These are phyloP conservation scores for Fistulina hepatica DNA, from an alignment of 1,284 basidiomycete genomes.

Conservation along the genomic window DNA sequence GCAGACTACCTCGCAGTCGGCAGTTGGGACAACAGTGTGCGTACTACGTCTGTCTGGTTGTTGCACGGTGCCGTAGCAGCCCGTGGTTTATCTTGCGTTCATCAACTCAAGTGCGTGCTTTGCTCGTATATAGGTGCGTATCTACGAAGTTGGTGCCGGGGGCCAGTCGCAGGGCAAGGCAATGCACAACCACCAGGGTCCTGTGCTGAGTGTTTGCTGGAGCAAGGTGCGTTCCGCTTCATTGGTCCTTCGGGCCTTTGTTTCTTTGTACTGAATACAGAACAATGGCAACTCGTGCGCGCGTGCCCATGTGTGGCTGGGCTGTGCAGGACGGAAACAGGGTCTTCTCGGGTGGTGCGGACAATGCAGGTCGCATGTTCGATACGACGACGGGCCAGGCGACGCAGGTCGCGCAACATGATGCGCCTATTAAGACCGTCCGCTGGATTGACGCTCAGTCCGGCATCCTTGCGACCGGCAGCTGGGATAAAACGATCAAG, in stretches of 20 bases:
- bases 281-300: not conserved
- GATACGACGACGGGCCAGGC: constrained; percentile 68
- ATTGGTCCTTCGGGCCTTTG: not conserved
- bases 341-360: constrained; percentile 77
- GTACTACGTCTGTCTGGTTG: constrained; percentile 15
- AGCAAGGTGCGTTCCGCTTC: constrained; percentile 40
- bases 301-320: not conserved
- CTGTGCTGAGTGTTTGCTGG: constrained; percentile 78
- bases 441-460: constrained; percentile 63
- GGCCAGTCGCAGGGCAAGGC: constrained; percentile 69
- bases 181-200: constrained; percentile 74
- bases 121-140: constrained; percentile 50
- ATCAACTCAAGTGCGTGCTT: too few species aligned
- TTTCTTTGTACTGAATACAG: not conserved
- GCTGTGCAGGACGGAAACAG: constrained; percentile 60
- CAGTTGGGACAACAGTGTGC: constrained; percentile 71
- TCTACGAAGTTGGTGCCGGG: constrained; percentile 48
- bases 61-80: constrained; percentile 1
- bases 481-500: constrained; percentile 89
- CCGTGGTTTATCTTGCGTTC: constrained; percentile 1
- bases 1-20: constrained; percentile 67
- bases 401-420: constrained; percentile 73
- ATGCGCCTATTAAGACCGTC: constrained; percentile 70
- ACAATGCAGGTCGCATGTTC: constrained; percentile 76
- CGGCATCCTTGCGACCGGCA: constrained; percentile 73